Percentiles rank a stretch among this genome's conserved stretches.
phyloP scores from a whole-genome alignment of 140 eudicot species.

The Flaveria floridana region DNA sequence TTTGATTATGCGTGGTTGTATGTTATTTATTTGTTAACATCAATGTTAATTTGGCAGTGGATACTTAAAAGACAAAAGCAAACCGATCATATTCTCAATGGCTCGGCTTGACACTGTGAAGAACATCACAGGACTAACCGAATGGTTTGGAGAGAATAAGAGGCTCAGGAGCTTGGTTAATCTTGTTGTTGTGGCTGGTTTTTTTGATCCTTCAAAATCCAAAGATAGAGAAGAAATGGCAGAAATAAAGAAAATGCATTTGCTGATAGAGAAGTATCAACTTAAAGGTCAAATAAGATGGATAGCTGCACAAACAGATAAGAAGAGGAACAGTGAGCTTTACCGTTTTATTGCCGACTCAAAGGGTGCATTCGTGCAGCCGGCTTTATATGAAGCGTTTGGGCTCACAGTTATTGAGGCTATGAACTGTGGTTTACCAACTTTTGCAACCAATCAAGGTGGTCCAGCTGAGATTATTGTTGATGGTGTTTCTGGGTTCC shows the following conservation, averaged over 20 bases:
- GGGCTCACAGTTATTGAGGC: conserved; percentile 98
- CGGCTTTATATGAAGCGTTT: conserved; percentile 94
- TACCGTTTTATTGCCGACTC: conserved; percentile 90
- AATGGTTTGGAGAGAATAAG: conserved; percentile 88
- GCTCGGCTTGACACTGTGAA: conserved; percentile 91
- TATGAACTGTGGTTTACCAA: conserved; percentile 93
- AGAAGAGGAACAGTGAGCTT: conserved; percentile 75
- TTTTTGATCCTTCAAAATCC: conserved; percentile 83
- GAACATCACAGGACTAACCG: conserved; percentile 85
- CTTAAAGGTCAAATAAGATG: conserved; percentile 91
- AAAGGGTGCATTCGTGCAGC: conserved; percentile 93
- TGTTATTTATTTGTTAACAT: conserved; percentile 3
- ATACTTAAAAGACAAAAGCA: conserved; percentile 66
- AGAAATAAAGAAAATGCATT: conserved; percentile 85
- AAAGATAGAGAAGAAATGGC: conserved; percentile 96
- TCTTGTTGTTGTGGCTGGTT: conserved; percentile 85
- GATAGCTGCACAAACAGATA: conserved; percentile 96
- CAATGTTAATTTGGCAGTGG: conserved; percentile 50
- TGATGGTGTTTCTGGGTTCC: conserved; percentile 93
- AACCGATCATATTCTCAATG: conserved; percentile 94
- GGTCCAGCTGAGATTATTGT: conserved; percentile 97
- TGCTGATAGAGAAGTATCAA: conserved; percentile 64
- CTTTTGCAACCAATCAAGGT: conserved; percentile 95
- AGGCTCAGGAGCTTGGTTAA: conserved; percentile 74
- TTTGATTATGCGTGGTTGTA: background rate